Conservation (phyloP, 805 yeast genomes). For the Nakazawaea anatomiae region DNA sequence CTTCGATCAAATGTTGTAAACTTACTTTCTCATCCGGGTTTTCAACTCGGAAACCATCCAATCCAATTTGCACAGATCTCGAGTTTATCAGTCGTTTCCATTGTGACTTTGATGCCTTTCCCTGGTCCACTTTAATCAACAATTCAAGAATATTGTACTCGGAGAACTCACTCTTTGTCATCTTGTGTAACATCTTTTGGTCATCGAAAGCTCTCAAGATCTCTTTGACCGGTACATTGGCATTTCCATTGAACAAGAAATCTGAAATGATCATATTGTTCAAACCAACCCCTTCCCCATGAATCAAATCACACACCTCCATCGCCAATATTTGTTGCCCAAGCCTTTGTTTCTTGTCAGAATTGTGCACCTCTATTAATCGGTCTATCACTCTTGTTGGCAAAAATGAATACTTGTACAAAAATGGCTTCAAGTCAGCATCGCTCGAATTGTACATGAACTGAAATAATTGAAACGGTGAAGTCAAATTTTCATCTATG, state of each 20-base stretch:
- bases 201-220: slow-evolving; percentile 49
- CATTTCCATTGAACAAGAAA: slow-evolving; percentile 41
- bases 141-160: slow-evolving; percentile 42
- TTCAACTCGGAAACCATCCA: slow-evolving; percentile 42
- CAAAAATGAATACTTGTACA: slow-evolving; percentile 74
- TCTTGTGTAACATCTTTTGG: slow-evolving; percentile 46
- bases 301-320: slow-evolving; percentile 83
- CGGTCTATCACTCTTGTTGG: slow-evolving; percentile 55
- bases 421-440: slow-evolving; percentile 59
- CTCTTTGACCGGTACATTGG: slow-evolving; percentile 37
- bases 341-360: slow-evolving; percentile 54
- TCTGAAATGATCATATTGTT: slow-evolving; percentile 64
- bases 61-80: slow-evolving; percentile 74
- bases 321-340: slow-evolving; percentile 78
- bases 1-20: slow-evolving; percentile 50
- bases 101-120: slow-evolving; percentile 35
- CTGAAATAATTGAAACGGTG: slow-evolving; percentile 80
- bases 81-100: slow-evolving; percentile 46
- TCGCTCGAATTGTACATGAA: slow-evolving; percentile 78
- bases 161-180: slow-evolving; percentile 26
- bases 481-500: slow-evolving; percentile 66
- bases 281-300: slow-evolving; percentile 73
- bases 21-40: slow-evolving; percentile 45
- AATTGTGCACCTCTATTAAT: slow-evolving; percentile 45
- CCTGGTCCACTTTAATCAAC: slow-evolving; percentile 40